Evolutionary conservation across 148 eudicot species (phyloP).

Genomic region (Persicaria maculosa): DNA sequence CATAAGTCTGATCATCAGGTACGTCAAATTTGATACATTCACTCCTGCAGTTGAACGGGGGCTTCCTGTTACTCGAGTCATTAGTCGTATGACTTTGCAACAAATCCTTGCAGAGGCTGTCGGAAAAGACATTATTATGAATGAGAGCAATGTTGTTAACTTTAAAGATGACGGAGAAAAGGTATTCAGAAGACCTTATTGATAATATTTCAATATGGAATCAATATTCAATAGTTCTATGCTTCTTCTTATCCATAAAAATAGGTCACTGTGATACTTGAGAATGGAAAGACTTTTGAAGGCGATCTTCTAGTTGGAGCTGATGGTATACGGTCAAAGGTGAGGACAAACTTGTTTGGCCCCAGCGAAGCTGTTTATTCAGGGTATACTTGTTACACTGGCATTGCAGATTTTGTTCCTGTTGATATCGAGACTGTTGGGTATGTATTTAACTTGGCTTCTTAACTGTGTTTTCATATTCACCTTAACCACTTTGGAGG

Average conservation of each 20-base stretch:
- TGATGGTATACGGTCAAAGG: slow-evolving; percentile 98
- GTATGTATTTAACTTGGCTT: slow-evolving; percentile 29
- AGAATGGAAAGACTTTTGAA: slow-evolving; percentile 64
- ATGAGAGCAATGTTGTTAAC: slow-evolving; percentile 73
- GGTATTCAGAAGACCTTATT: slow-evolving; percentile 29
- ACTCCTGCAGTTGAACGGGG: slow-evolving; percentile 96
- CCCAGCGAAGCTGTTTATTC: slow-evolving; percentile 66
- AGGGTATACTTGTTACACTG: slow-evolving; percentile 96
- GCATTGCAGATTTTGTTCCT: slow-evolving; percentile 93
- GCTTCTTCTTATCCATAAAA: slow-evolving; percentile 5
- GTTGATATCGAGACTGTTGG: slow-evolving; percentile 94
- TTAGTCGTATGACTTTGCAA: slow-evolving; percentile 91
- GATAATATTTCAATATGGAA: no score
- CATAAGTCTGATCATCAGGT: slow-evolving; percentile 42
- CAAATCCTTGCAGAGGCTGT: slow-evolving; percentile 77
- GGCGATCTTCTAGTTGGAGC: slow-evolving; percentile 97
- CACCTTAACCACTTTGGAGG: background rate
- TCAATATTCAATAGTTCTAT: background rate
- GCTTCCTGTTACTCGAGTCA: slow-evolving; percentile 89
- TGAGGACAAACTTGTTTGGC: slow-evolving; percentile 75
- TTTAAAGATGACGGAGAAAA: slow-evolving; percentile 79
- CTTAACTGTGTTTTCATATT: background rate
- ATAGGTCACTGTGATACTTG: slow-evolving; percentile 76
- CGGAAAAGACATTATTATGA: slow-evolving; percentile 68
- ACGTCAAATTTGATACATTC: slow-evolving; percentile 95